A percentile compares a stretch with the other conserved stretches of the same genome.
phyloP scores from a whole-genome alignment of 2,329 filamentous ascomycete genomes.

The Penicillium sp. region DNA sequence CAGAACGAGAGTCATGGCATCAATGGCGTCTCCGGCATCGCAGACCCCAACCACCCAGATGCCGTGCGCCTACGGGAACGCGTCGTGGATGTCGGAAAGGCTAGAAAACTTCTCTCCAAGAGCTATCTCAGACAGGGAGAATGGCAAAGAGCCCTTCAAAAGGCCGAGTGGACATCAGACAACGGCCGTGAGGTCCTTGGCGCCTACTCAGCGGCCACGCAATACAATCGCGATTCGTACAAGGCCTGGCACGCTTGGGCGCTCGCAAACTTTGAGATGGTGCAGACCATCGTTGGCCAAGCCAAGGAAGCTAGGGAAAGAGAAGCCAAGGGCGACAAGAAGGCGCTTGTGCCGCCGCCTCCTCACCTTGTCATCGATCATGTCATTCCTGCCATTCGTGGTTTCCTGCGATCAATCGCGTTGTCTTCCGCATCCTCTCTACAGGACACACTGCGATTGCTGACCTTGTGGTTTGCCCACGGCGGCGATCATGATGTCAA shows the following conservation, averaged over 20 bases:
- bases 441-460: conserved; percentile 87
- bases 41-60: conserved; percentile 44
- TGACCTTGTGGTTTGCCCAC: conserved; percentile 96
- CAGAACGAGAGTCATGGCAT: conserved; percentile 44
- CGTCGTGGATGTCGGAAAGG: conserved; percentile 56
- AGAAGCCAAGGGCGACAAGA: conserved; percentile 50
- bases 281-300: conserved; percentile 74
- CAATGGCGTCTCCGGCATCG: conserved; percentile 53
- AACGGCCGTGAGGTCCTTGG: conserved; percentile 84
- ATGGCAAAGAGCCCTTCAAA: conserved; percentile 85
- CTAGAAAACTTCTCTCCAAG: conserved; percentile 77
- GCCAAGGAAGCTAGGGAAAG: conserved; percentile 58
- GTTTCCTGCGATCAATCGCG: conserved; percentile 97
- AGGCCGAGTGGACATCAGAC: conserved; percentile 84
- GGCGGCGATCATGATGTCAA: conserved; percentile 89
- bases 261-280: conserved; percentile 96
- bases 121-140: conserved; percentile 96
- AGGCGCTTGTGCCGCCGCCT: conserved; percentile 53
- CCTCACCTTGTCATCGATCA: conserved; percentile 76
- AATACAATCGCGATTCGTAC: conserved; percentile 94
- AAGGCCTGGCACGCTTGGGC: conserved; percentile 99
- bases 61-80: conserved; percentile 42
- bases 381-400: conserved; percentile 89
- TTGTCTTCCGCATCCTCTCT: conserved; percentile 88
- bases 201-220: conserved; percentile 90